Conservation (phyloP, 768 basidiomycete genomes). For the Leccinum obscurum region DNA sequence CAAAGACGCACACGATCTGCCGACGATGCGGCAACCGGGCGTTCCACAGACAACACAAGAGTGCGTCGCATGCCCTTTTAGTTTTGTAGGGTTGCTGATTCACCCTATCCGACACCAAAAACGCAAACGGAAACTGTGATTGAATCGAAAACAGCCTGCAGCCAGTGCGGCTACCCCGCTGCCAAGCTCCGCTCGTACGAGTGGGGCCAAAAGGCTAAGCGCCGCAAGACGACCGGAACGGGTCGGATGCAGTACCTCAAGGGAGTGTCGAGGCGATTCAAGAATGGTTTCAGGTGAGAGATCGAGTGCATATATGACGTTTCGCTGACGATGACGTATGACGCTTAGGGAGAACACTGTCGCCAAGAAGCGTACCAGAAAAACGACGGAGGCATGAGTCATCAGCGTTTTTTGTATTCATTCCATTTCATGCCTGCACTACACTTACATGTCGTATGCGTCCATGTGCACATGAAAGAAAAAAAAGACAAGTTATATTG, state of each 20-base stretch:
- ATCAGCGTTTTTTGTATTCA: background rate
- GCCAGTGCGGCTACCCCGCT: slow-evolving; percentile 93
- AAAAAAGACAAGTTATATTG: background rate
- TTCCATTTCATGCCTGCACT: background rate
- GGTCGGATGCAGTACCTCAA: slow-evolving; percentile 92
- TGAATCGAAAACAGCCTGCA: slow-evolving; percentile 65
- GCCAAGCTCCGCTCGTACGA: slow-evolving; percentile 95
- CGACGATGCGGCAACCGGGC: slow-evolving; percentile 93
- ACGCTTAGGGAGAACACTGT: slow-evolving; percentile 81
- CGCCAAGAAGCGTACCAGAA: slow-evolving; percentile 81
- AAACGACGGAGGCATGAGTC: slow-evolving; percentile 48
- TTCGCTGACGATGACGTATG: background rate
- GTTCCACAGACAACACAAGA: slow-evolving; percentile 99
- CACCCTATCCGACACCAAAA: background rate
- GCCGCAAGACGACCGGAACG: slow-evolving; percentile 99
- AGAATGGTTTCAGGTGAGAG: slow-evolving; percentile 91
- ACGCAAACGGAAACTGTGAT: background rate
- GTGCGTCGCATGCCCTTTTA: slow-evolving; percentile 48
- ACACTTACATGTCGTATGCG: slow-evolving; percentile 11
- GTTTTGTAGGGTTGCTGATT: background rate
- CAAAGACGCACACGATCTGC: slow-evolving; percentile 96
- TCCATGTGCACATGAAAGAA: background rate
- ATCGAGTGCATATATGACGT: background rate
- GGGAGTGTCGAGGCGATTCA: slow-evolving; percentile 91
- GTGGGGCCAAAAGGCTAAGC: slow-evolving; percentile 99